These are phyloP conservation scores for Pterocarpus macrocarpus DNA, from an alignment of 306 rosid species.

Conservation along the genomic window DNA sequence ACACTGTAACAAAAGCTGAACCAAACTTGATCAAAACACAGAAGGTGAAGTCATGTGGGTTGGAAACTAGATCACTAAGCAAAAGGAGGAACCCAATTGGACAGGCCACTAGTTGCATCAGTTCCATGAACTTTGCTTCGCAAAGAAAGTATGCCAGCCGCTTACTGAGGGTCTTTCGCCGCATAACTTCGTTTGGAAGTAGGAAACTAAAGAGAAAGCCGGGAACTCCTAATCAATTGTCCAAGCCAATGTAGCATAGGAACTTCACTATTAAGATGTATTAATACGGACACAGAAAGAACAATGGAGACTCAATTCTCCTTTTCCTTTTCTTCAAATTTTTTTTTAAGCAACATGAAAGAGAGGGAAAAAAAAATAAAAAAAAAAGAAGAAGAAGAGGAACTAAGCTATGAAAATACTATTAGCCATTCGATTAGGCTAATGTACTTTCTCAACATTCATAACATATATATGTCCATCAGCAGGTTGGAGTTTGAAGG, in stretches of 20 bases:
- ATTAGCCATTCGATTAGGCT: background rate
- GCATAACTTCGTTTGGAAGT: constrained; percentile 71
- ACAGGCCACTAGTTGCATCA: constrained; percentile 75
- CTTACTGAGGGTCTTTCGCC: constrained; percentile 64
- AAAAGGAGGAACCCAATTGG: constrained; percentile 66
- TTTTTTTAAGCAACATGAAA: background rate
- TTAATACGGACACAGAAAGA: constrained; percentile 25
- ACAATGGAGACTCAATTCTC: constrained; percentile 25
- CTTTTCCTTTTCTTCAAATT: constrained; percentile 4
- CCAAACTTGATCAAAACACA: constrained; percentile 47
- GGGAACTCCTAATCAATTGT: constrained; percentile 49
- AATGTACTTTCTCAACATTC: constrained; percentile 5
- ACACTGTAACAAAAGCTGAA: constrained; percentile 60
- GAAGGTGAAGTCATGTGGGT: constrained; percentile 53
- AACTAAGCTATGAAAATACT: background rate
- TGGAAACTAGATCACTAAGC: constrained; percentile 64
- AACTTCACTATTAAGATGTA: constrained; percentile 40
- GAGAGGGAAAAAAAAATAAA: background rate
- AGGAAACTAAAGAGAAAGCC: constrained; percentile 66
- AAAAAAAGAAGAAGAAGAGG: background rate
- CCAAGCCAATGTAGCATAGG: constrained; percentile 55
- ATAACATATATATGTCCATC: background rate
- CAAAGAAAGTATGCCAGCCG: constrained; percentile 73
- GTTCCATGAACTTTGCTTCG: constrained; percentile 71
- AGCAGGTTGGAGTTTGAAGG: background rate